Base-by-base conservation (phyloP, 805 yeast genomes). In the Lipomyces yamanashiensis region DNA sequence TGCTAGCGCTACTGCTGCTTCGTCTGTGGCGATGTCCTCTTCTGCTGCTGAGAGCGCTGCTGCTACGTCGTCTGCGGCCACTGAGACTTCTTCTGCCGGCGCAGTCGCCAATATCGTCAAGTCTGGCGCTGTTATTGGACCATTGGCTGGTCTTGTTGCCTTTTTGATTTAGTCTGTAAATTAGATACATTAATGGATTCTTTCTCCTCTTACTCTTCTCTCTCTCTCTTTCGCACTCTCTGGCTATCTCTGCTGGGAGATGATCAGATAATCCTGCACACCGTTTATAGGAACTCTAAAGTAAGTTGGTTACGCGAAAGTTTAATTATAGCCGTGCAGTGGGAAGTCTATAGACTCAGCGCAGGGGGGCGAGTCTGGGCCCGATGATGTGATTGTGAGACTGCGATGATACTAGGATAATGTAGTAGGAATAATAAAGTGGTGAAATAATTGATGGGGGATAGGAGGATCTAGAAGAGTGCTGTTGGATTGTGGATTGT, bases 51-150 rank as follows among this genome's bases (percentile, higher is more conserved):
- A 12, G 8, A 15, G 44, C 33, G 36, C 34, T n/a, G 34, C 59
- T 2, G 9, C 40, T 15, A 37, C 55, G 6, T 45, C 59, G 17
- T 7, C 28, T 36, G 59, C 59, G 2, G 37, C 53, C 5, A 1
- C 53, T 2, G 9, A 45, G 7, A 37, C 53, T 13, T 47, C 59
- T 9, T 23, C 53, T 47, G 59, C 23, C 47, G 59, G 47, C 3
- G 59, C 53, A 7, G 39, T 47, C 10, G 53, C 45, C n/a, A 48
- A 36, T n/a, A 12, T 47, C 33, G 53, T 56, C 53, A 40, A 21
- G 21, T 8, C 53, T 13, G 48, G 56, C 23, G 19, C 53, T 12
- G 23, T 56, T 36, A 4, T 56, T 33, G 59, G 43, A 3, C 59
- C 53, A 2, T 23, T 56, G 34, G 59, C 45, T 12, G 59, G 54